Evolutionary conservation across 2,329 filamentous ascomycete species (phyloP).

Genomic region (Fusarium sp.): DNA sequence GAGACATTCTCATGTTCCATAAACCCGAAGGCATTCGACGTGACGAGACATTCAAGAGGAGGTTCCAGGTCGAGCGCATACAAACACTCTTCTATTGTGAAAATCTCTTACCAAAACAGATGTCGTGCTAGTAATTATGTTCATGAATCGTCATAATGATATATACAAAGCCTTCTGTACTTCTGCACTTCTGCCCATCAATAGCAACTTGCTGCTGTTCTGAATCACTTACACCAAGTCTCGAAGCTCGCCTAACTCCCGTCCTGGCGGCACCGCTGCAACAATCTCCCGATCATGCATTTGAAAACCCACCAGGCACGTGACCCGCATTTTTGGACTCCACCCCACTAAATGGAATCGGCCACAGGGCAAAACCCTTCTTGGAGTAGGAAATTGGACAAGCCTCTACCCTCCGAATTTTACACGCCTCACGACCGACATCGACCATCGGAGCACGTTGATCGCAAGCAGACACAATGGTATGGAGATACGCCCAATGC

Average conservation of each 20-base stretch:
- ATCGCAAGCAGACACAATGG: slow-evolving; percentile 67
- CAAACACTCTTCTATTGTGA: not conserved
- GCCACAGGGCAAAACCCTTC: slow-evolving; percentile 48
- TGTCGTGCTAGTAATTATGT: fast-evolving
- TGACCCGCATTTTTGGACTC: slow-evolving; percentile 35
- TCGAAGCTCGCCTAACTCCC: not conserved
- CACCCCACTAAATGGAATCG: slow-evolving; percentile 47
- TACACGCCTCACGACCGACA: slow-evolving; percentile 54
- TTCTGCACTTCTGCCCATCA: not conserved
- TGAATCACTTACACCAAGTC: not conserved
- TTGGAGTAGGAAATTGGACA: slow-evolving; percentile 56
- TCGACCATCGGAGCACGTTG: slow-evolving; percentile 58
- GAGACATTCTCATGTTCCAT: not conserved
- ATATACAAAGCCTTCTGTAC: not conserved
- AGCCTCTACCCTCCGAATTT: slow-evolving; percentile 53
- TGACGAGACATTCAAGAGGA: not conserved
- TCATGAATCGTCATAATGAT: fast-evolving
- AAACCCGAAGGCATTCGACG: not conserved
- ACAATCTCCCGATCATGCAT: slow-evolving; percentile 19
- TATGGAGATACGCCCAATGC: slow-evolving; percentile 49
- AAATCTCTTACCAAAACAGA: fast-evolving
- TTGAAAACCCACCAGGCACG: slow-evolving; percentile 11
- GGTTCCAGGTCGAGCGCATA: not conserved
- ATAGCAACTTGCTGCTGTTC: not conserved
- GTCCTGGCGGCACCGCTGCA: not conserved